phyloP scores from a whole-genome alignment of 768 basidiomycete genomes.

The Cystobasidium tubakii region DNA sequence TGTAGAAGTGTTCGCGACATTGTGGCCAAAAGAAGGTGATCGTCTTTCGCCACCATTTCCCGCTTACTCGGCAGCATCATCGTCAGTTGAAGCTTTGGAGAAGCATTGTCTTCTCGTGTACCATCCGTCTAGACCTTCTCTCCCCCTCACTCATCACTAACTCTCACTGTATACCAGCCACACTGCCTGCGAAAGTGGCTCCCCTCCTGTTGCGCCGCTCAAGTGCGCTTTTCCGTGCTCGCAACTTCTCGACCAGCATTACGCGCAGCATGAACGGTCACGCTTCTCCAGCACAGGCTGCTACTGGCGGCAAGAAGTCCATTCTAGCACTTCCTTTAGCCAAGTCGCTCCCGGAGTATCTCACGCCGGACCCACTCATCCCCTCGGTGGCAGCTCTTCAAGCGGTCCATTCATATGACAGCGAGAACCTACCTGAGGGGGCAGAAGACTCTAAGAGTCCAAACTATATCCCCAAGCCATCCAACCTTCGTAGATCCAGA shows the following conservation, averaged over 20 bases:
- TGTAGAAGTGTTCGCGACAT: no score
- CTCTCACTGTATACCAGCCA: no score
- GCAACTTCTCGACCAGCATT: not conserved
- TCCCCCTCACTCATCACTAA: no score
- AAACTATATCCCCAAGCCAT: slow-evolving; percentile 34
- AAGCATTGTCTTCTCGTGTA: no score
- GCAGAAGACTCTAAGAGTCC: slow-evolving; percentile 5
- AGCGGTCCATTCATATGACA: slow-evolving; percentile 22
- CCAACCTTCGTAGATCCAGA: slow-evolving; percentile 39
- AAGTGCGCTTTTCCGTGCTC: not conserved
- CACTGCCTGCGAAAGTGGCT: slow-evolving; percentile 17
- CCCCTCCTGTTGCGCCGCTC: slow-evolving; percentile 3
- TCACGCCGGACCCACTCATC: slow-evolving; percentile 27
- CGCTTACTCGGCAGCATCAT: not conserved
- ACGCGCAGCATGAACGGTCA: slow-evolving; percentile 2
- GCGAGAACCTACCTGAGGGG: slow-evolving; percentile 1
- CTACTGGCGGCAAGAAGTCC: slow-evolving; percentile 15
- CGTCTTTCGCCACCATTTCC: slow-evolving; percentile 3
- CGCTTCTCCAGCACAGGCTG: not conserved
- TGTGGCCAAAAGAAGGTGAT: not conserved
- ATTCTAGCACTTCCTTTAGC: slow-evolving; percentile 38
- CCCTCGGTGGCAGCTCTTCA: slow-evolving; percentile 22
- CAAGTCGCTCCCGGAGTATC: slow-evolving; percentile 24
- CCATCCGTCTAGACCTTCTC: no score
- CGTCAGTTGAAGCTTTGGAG: not conserved